These are phyloP conservation scores for Amylocarpus encephaloides DNA, from an alignment of 2,329 filamentous ascomycete species.

Conservation along the genomic window DNA sequence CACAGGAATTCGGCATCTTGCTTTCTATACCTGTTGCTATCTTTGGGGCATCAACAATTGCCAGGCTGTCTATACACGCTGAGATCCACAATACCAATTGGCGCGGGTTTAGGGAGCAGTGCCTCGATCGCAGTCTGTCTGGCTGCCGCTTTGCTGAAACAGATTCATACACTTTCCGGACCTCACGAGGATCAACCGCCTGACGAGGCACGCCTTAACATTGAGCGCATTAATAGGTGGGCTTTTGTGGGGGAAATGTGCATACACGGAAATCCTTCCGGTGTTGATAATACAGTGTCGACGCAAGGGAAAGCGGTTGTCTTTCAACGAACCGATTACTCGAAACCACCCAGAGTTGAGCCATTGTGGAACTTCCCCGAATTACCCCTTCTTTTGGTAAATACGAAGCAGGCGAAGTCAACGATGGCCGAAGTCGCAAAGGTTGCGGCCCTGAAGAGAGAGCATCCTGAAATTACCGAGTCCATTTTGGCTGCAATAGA, in stretches of 20 bases:
- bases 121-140: constrained; percentile 92
- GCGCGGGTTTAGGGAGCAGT: constrained; percentile 85
- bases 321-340: constrained; percentile 75
- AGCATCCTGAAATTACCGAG: constrained; percentile 71
- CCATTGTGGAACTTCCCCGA: constrained; percentile 86
- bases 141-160: constrained; percentile 74
- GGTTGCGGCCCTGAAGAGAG: constrained; percentile 64
- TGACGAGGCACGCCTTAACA: constrained; percentile 80
- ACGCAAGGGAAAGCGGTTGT: constrained; percentile 91
- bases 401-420: constrained; percentile 82
- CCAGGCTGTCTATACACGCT: constrained; percentile 83
- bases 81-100: constrained; percentile 88
- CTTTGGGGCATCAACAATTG: constrained; percentile 71
- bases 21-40: constrained; percentile 91
- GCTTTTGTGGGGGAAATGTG: constrained; percentile 64
- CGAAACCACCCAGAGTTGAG: constrained; percentile 67
- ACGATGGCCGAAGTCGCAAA: constrained; percentile 83
- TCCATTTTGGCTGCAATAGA: constrained; percentile 83
- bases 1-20: constrained; percentile 75
- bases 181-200: constrained; percentile 87
- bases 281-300: constrained; percentile 75
- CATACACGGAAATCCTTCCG: background rate
- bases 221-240: constrained; percentile 96
- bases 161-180: constrained; percentile 80
- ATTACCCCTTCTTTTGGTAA: constrained; percentile 80